A percentile compares a stretch with the other conserved stretches of the same genome.
Evolutionary conservation across 495 filamentous ascomycete species (phyloP).

Genomic region (Aspergillus haitiensis): DNA sequence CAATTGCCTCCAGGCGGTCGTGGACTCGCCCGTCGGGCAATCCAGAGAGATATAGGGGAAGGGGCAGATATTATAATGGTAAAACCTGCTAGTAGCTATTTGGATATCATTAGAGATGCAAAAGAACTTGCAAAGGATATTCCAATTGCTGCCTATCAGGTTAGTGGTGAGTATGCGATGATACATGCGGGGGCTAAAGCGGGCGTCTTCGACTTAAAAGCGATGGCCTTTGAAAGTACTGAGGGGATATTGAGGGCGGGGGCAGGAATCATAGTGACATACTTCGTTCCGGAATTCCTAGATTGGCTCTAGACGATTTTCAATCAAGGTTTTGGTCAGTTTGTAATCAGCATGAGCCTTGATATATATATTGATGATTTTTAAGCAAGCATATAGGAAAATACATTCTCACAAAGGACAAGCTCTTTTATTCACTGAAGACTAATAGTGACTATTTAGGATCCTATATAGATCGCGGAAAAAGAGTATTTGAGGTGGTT

Average conservation of each 20-base stretch:
- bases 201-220: conserved; percentile 94
- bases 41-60: conserved; percentile 83
- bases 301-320: conserved; percentile 62
- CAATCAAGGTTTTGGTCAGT: not conserved
- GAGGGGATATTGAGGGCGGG: conserved; percentile 92
- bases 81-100: conserved; percentile 89
- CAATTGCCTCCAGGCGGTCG: conserved; percentile 90
- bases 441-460: no score
- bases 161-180: conserved; percentile 97
- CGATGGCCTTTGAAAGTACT: conserved; percentile 92
- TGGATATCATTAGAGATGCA: conserved; percentile 95
- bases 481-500: no score
- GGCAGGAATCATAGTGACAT: conserved; percentile 86
- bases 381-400: no score
- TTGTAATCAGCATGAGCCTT: not conserved
- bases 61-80: conserved; percentile 99
- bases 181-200: conserved; percentile 94
- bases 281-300: conserved; percentile 91
- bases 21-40: conserved; percentile 90
- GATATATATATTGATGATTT: not conserved
- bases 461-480: no score
- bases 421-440: no score
- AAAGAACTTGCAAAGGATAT: conserved; percentile 89
- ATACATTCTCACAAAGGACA: not conserved
- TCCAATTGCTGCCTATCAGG: conserved; percentile 93